Base-by-base conservation (phyloP, 208 protist genomes). In the Leishmania tropica region DNA sequence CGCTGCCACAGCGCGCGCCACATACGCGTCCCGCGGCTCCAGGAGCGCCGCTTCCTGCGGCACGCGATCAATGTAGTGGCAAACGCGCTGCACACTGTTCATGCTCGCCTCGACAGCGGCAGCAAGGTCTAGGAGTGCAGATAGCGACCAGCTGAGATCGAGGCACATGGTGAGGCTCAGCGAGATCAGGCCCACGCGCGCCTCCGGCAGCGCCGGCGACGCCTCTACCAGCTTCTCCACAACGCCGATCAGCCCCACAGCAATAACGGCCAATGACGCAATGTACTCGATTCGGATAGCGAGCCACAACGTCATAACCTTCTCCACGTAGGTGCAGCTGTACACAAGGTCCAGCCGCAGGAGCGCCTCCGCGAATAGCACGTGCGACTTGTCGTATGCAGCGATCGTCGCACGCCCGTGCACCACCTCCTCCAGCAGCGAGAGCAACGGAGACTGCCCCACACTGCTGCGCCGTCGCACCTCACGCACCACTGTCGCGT, bases 401-500 rank as follows among this genome's bases (percentile, higher is more conserved):
- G 79, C 76, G 73, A 99, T 98, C 3, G 95, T 97, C 19, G 76
- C 67, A 3, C 97, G 75, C 51, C 98, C 97, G 28, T 81, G 84
- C 11, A 99, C 70, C 35, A 98, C 97, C 74, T 99, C 97, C 51
- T 83, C 83, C 67, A 99, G 97, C 65, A 98, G 74, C 8, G 95
- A 87, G 79, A 98, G 97, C 45, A 99, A 85, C 35, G 99, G 99
- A 11, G 95, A 98, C 81, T 96, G 90, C 21, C 90, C 86, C 10
- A 99, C 85, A 76, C 90, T 93, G 35, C 93, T 90, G 3, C 99
- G 88, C 56, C 99, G 87, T 60, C 96, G 92, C 11, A 99, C 71
- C 83, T 99, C 98, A 45, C 98, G 89, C 40, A 88, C 89, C 1
- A 90, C 86, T 28, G 84, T 80, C 47, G 88, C 89, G 87, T 96